Percentiles rank a stretch among this genome's conserved stretches.
phyloP scores from a whole-genome alignment of 2,329 filamentous ascomycete species.

The Leptographium flavum region DNA sequence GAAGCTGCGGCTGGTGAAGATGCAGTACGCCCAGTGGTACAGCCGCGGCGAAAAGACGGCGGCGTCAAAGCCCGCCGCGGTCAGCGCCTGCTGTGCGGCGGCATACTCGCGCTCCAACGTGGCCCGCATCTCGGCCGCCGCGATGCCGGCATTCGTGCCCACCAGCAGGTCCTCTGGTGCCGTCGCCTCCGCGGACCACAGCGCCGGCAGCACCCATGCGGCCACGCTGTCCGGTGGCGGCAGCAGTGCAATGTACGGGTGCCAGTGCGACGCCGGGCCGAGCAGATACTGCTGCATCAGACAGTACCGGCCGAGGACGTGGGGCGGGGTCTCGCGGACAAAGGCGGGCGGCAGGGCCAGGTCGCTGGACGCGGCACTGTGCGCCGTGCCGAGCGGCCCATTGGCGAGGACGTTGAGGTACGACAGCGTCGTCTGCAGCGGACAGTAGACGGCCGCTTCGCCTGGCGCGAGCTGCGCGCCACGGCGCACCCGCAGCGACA shows the following conservation, averaged over 20 bases:
- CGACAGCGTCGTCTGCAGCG: slow-evolving; percentile 39
- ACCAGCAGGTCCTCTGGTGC: too few relatives aligned
- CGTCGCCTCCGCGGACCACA: slow-evolving; percentile 43
- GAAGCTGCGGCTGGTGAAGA: slow-evolving; percentile 53
- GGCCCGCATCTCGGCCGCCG: slow-evolving; percentile 30
- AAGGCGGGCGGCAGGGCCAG: slow-evolving; percentile 32
- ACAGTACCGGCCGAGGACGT: slow-evolving; percentile 53
- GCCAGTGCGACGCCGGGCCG: slow-evolving; percentile 47
- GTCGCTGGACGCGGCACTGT: slow-evolving; percentile 8
- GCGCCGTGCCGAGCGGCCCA: too few relatives aligned
- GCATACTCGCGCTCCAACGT: slow-evolving; percentile 32
- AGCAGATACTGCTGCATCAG: slow-evolving; percentile 53
- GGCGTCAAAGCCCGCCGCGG: slow-evolving; percentile 13
- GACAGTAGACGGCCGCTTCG: slow-evolving; percentile 36
- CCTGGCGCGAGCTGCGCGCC: slow-evolving; percentile 17
- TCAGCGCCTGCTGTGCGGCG: slow-evolving; percentile 24
- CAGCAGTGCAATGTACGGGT: slow-evolving; percentile 50
- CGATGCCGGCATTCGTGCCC: slow-evolving; percentile 37
- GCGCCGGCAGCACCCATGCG: slow-evolving; percentile 43
- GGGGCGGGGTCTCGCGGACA: slow-evolving; percentile 33
- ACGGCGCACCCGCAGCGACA: slow-evolving; percentile 35
- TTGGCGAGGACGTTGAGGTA: slow-evolving; percentile 44
- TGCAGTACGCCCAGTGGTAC: slow-evolving; percentile 50
- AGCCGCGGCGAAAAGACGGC: slow-evolving; percentile 30
- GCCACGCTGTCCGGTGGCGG: slow-evolving; percentile 42